Evolutionary conservation across 352 stramenopile species (phyloP).

Genomic region (Globisporangium paroecandrum): DNA sequence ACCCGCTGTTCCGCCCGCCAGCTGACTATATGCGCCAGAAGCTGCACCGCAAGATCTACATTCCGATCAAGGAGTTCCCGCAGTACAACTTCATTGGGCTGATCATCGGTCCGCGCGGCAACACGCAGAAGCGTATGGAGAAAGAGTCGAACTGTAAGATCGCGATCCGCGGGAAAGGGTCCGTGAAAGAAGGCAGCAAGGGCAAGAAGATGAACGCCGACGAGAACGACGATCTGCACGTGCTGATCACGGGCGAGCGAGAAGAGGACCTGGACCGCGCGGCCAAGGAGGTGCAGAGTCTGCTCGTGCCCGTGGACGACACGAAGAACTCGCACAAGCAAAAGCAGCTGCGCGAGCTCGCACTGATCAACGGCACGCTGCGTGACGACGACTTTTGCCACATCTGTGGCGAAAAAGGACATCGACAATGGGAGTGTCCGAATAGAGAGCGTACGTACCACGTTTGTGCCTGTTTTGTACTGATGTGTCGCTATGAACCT

Average conservation of each 20-base stretch:
- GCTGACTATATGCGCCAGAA: slow-evolving; percentile 91
- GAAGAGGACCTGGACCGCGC: slow-evolving; percentile 86
- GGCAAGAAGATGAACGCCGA: slow-evolving; percentile 90
- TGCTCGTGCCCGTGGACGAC: slow-evolving; percentile 92
- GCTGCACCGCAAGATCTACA: slow-evolving; percentile 95
- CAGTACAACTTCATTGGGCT: slow-evolving; percentile 99
- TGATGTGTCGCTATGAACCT: background rate
- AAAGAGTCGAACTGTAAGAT: slow-evolving; percentile 99
- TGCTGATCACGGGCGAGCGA: slow-evolving; percentile 91
- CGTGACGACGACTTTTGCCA: slow-evolving; percentile 97
- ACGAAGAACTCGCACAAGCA: slow-evolving; percentile 97
- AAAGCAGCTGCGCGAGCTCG: slow-evolving; percentile 97
- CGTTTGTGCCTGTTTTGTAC: slow-evolving; percentile 18
- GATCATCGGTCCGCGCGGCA: slow-evolving; percentile 98
- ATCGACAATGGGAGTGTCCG: slow-evolving; percentile 97
- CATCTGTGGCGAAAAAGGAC: slow-evolving; percentile 97
- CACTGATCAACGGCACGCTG: slow-evolving; percentile 98
- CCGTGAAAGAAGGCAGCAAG: slow-evolving; percentile 96
- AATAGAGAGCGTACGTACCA: slow-evolving; percentile 74
- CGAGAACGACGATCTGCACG: slow-evolving; percentile 96
- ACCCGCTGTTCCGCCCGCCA: slow-evolving; percentile 86
- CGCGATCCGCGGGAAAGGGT: slow-evolving; percentile 95
- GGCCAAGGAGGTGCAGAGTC: slow-evolving; percentile 83
- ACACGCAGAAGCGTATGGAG: slow-evolving; percentile 99
- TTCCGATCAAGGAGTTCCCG: slow-evolving; percentile 97